These are phyloP conservation scores for Backusella circina DNA, from an alignment of 192 early-diverging fungal species.

Conservation along the genomic window DNA sequence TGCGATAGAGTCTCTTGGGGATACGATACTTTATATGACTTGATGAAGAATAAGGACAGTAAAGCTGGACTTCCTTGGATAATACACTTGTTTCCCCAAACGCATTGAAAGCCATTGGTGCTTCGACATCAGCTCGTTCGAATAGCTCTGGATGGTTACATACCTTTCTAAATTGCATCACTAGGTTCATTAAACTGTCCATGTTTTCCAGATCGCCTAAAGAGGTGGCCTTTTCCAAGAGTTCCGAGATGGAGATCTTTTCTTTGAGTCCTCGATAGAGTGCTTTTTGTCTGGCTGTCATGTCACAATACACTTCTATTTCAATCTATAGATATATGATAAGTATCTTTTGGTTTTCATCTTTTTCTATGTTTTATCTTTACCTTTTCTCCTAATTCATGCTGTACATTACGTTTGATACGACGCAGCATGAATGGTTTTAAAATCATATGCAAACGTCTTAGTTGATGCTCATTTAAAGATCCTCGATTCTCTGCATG, in stretches of 20 bases:
- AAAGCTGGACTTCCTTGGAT: constrained; percentile 51
- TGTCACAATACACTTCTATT: constrained; percentile 71
- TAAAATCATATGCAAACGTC: constrained; percentile 85
- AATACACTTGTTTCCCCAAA: constrained; percentile 59
- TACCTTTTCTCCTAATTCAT: constrained; percentile 86
- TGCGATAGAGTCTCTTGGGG: constrained; percentile 65
- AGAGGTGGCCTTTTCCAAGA: constrained; percentile 67
- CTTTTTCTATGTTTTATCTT: background rate
- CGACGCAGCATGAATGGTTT: constrained; percentile 95
- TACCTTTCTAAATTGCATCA: constrained; percentile 91
- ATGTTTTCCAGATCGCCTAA: constrained; percentile 62
- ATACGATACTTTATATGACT: constrained; percentile 62
- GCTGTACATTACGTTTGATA: constrained; percentile 86
- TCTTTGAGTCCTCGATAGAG: constrained; percentile 74
- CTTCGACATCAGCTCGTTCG: constrained; percentile 79
- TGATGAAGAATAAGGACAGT: constrained; percentile 57
- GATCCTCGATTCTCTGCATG: constrained; percentile 80
- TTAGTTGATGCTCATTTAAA: constrained; percentile 82
- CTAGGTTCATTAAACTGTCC: constrained; percentile 87
- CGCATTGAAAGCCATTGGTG: constrained; percentile 59
- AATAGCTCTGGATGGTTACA: constrained; percentile 88
- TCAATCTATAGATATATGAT: constrained; percentile 55
- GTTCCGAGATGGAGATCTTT: constrained; percentile 75
- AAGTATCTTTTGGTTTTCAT: background rate
- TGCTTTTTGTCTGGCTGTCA: constrained; percentile 70